Base-by-base conservation (phyloP, 345 rosid species). In the Carallia pectinifolia region DNA sequence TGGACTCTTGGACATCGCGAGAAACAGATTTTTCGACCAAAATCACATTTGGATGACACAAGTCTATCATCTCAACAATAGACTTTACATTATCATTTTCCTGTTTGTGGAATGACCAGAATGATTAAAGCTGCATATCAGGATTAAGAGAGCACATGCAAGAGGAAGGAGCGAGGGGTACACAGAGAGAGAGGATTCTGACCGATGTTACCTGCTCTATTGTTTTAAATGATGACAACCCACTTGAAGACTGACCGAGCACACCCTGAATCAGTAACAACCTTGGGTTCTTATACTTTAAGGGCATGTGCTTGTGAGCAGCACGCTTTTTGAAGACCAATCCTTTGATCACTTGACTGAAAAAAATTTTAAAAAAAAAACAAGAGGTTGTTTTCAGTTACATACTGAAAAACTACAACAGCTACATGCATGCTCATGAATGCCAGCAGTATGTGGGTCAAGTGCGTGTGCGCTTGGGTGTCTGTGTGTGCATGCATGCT, bases 271-370 rank as follows among this genome's bases (percentile, higher is more conserved):
- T 79, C 78, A 95, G 76, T 75, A 95, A 82, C 80, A 95, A 78
- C 79, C 73, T 88, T 27, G 99, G 97, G 61, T 82, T 89, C 74
- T 85, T 86, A 83, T 82, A 90, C 54, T 73, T 73, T 29, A 93
- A 90, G 10, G 88, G 85, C 99, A 95, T 95, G 84, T 89, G 98
- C 80, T 95, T 95, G 86, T 85, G 99, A 66, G 99, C 97, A 52
- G 94, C 98, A 84, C 71, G 92, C 84, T 92, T 95, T 75, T 95
- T 92, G 68, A 95, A 95, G 67, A 92, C 99, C 84, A 92, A 78
- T 62, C 99, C 99, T 75, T 79, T 85, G 72, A 95, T 81, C 67
- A 95, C 82, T 81, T 88, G 81, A 81, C 99, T 95, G 91, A 83
- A 81, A 70, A 71, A 78, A 34, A 9, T 23, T 23, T 23, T 3